A percentile compares a stretch with the other conserved stretches of the same genome.
phyloP scores from a whole-genome alignment of 768 basidiomycete genomes.

The Cubamyces lactineus region DNA sequence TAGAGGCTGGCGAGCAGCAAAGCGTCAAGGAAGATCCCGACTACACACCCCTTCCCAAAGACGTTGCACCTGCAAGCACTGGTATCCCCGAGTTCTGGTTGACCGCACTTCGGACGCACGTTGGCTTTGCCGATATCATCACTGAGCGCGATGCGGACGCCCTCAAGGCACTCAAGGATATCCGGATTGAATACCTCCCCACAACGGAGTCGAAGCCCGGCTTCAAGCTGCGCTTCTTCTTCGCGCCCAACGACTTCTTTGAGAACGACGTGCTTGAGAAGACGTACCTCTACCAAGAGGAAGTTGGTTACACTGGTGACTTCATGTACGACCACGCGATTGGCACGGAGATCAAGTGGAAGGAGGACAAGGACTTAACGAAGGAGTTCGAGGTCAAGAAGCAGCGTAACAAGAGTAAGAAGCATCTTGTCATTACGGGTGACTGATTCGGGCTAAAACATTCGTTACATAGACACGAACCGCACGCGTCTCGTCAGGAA shows the following conservation, averaged over 20 bases:
- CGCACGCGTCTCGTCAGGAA: constrained; percentile 84
- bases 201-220: constrained; percentile 74
- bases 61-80: constrained; percentile 34
- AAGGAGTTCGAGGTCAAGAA: constrained; percentile 99
- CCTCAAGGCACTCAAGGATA: constrained; percentile 80
- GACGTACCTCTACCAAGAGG: constrained; percentile 91
- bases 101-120: constrained; percentile 91
- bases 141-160: constrained; percentile 91
- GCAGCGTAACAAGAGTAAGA: constrained; percentile 95
- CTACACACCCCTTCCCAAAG: constrained; percentile 54
- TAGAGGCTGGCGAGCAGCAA: constrained; percentile 76
- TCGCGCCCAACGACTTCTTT: constrained; percentile 85
- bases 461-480: constrained; percentile 63
- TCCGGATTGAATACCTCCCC: constrained; percentile 77
- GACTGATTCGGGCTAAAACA: constrained; percentile 1
- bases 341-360: constrained; percentile 94
- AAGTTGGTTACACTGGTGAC: constrained; percentile 95
- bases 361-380: constrained; percentile 97
- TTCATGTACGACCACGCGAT: constrained; percentile 95
- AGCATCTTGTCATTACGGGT: neutral
- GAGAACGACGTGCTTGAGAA: constrained; percentile 83
- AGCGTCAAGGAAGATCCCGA: constrained; percentile 77
- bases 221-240: constrained; percentile 88
- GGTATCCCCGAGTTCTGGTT: constrained; percentile 98
- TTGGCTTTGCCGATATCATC: constrained; percentile 84